A percentile compares a stretch with the other conserved stretches of the same genome.
Evolutionary conservation across 495 filamentous ascomycete species (phyloP).

Genomic region (Lophiotrema nucula): DNA sequence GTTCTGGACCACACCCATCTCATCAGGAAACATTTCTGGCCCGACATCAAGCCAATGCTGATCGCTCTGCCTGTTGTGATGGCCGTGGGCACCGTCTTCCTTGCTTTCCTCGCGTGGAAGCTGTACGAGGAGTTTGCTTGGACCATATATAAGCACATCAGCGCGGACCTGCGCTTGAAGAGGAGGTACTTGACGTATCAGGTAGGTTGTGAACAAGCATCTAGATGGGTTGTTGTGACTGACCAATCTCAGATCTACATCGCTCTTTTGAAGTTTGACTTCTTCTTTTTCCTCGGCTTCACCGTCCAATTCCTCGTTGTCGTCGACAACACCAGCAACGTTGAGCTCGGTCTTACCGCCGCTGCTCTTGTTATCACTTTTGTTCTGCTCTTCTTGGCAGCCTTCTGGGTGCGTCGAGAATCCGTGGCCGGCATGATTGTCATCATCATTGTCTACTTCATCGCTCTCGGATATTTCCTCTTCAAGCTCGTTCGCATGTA

Average conservation of each 20-base stretch:
- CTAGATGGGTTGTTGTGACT: too few relatives aligned
- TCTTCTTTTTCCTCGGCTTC: constrained; percentile 99
- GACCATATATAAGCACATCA: constrained; percentile 99
- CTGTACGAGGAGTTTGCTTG: constrained; percentile 98
- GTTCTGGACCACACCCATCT: constrained; percentile 41
- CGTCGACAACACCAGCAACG: constrained; percentile 63
- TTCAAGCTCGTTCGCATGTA: constrained; percentile 99
- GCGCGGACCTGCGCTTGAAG: constrained; percentile 95
- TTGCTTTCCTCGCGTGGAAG: constrained; percentile 83
- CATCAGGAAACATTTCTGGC: constrained; percentile 55
- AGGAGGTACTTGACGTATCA: constrained; percentile 94
- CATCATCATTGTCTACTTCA: constrained; percentile 84
- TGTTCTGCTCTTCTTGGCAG: constrained; percentile 77
- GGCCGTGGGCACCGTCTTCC: constrained; percentile 65
- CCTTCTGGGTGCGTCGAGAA: constrained; percentile 80
- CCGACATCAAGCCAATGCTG: constrained; percentile 66
- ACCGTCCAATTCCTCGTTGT: constrained; percentile 96
- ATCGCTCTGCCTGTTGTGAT: constrained; percentile 85
- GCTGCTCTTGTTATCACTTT: constrained; percentile 90
- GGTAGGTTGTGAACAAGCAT: constrained; percentile 62
- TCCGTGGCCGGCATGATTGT: constrained; percentile 70
- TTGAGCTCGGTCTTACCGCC: constrained; percentile 82
- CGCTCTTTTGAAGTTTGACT: constrained; percentile 95
- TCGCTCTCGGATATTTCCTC: constrained; percentile 89
- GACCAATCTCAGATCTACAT: constrained; percentile 90